phyloP scores from a whole-genome alignment of 2,329 filamentous ascomycete species.

The Nemania sp. region DNA sequence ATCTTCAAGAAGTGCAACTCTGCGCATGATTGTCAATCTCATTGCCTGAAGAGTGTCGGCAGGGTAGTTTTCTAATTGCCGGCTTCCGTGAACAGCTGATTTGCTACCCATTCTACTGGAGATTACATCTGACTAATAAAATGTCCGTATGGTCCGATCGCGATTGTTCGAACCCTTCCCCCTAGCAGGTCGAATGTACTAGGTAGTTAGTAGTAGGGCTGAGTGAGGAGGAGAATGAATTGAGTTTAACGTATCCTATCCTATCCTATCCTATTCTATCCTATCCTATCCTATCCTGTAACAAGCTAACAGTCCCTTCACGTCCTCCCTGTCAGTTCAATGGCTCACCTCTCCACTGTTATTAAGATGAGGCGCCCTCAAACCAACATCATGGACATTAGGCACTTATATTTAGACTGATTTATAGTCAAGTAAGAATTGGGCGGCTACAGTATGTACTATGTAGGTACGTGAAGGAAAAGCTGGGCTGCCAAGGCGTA shows the following conservation, averaged over 20 bases:
- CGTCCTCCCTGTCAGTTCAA: neutral
- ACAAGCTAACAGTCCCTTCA: neutral
- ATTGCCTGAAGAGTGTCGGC: too few relatives aligned
- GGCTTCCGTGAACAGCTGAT: too few relatives aligned
- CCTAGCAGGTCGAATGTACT: neutral
- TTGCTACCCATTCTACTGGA: neutral
- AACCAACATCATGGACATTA: too few relatives aligned
- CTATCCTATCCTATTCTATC: too few relatives aligned
- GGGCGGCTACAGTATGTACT: neutral
- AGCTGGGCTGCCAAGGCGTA: neutral
- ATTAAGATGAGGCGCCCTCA: slow-evolving; percentile 7
- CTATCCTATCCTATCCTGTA: slow-evolving; percentile 18
- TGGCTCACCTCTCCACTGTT: neutral
- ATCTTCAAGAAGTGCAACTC: too few relatives aligned
- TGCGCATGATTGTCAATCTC: too few relatives aligned
- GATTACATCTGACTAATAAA: slow-evolving; percentile 11
- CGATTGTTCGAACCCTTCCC: neutral
- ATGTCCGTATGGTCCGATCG: neutral
- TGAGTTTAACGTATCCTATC: neutral
- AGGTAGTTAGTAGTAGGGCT: too few relatives aligned
- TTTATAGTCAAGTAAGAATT: too few relatives aligned
- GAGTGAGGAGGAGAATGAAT: slow-evolving; percentile 5
- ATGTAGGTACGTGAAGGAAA: neutral
- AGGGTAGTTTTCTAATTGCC: too few relatives aligned
- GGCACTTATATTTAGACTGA: too few relatives aligned